Conservation (phyloP, 768 basidiomycete genomes). For the Dacryopinax spathularia region DNA sequence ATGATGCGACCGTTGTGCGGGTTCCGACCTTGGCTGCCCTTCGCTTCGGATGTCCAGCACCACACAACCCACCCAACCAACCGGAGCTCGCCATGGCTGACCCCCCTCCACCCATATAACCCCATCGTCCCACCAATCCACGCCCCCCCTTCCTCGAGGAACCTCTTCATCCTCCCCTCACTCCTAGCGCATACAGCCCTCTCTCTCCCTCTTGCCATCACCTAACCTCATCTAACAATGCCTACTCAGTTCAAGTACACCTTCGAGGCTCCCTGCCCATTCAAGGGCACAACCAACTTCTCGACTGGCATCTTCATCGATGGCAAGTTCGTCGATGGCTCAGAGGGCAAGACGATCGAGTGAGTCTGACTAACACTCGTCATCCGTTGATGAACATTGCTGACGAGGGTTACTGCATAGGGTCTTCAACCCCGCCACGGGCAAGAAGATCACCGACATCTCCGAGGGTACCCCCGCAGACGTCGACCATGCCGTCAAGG, state of each 20-base stretch:
- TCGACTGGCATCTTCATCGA: constrained; percentile 60
- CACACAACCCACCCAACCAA: no score
- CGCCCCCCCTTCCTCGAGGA: no score
- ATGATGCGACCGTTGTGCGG: no score
- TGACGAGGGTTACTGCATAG: constrained; percentile 21
- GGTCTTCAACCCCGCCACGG: constrained; percentile 52
- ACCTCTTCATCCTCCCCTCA: no score
- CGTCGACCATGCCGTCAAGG: constrained; percentile 60
- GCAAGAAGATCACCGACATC: constrained; percentile 44
- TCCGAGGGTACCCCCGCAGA: constrained; percentile 51
- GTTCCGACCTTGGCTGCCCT: no score
- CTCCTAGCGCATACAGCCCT: not conserved
- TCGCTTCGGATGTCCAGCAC: no score
- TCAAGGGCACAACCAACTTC: constrained; percentile 18
- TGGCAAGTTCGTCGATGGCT: constrained; percentile 48
- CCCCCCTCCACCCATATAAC: no score
- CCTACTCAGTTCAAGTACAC: not conserved
- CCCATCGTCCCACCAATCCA: no score
- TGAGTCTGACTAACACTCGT: constrained; percentile 25
- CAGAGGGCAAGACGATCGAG: constrained; percentile 51
- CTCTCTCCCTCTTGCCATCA: not conserved
- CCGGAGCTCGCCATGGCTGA: no score
- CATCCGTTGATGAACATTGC: not conserved
- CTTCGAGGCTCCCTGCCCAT: not conserved
- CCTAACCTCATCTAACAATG: not conserved